Evolutionary conservation across 2,329 filamentous ascomycete genomes (phyloP).

Genomic region (Penicillium sp.): DNA sequence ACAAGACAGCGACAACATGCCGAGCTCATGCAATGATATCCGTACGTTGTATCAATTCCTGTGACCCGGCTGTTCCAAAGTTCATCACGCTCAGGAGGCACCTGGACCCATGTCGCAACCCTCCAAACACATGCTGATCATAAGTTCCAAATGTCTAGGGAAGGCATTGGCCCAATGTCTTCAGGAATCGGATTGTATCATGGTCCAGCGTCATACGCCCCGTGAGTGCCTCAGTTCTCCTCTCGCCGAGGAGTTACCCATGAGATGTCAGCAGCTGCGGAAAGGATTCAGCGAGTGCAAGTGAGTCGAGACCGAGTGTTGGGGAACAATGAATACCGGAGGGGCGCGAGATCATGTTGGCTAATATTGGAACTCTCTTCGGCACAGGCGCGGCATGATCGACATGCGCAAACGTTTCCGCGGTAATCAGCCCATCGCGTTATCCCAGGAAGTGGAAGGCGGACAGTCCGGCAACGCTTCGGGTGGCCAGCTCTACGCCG

Average conservation of each 20-base stretch:
- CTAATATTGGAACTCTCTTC: constrained; percentile 6
- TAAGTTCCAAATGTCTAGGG: constrained; percentile 55
- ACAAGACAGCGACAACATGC: constrained; percentile 61
- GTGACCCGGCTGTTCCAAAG: background rate
- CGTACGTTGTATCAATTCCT: constrained; percentile 59
- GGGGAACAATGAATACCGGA: background rate
- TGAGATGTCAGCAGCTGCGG: constrained; percentile 87
- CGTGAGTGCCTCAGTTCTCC: constrained; percentile 85
- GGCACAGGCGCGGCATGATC: constrained; percentile 72
- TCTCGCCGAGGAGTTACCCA: constrained; percentile 77
- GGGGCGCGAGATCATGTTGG: background rate
- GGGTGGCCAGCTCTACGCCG: constrained; percentile 76
- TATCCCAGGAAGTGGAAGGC: constrained; percentile 64
- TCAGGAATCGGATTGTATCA: constrained; percentile 93
- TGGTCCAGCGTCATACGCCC: constrained; percentile 83
- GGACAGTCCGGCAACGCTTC: constrained; percentile 33
- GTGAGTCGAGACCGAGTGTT: constrained; percentile 31
- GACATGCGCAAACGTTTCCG: constrained; percentile 99
- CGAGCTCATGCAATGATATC: constrained; percentile 94
- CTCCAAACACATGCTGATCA: constrained; percentile 21
- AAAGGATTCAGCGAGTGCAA: constrained; percentile 95
- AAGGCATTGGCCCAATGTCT: constrained; percentile 91
- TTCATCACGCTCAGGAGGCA: background rate
- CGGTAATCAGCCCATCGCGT: constrained; percentile 82
- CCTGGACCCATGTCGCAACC: constrained; percentile 1